Base-by-base conservation (phyloP, 1,284 basidiomycete species). In the Dichomitus squalens region DNA sequence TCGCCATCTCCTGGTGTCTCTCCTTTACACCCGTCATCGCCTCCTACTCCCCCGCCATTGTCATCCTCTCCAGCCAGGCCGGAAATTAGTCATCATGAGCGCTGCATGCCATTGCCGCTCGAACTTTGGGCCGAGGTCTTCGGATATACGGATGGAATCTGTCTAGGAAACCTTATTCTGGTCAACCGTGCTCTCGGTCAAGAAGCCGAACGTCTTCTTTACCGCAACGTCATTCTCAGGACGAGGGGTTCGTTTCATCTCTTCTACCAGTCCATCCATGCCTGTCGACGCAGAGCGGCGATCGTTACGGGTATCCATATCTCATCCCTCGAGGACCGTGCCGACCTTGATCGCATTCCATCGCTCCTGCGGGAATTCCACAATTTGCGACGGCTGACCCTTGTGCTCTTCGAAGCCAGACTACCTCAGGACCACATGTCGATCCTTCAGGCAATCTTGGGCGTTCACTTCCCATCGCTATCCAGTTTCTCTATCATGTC, bases 51-150 rank as follows among this genome's bases (percentile, higher is more conserved):
- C n/a, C n/a, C n/a, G n/a, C 40, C 25, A 5, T 14, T 23, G 12
- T 14, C 40, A 25, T 14, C 40, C n/a, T n/a, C n/a, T 41, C 21
- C 21, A 12, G 40, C 21, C 3, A 4, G 21, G 5, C 12, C 11
- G 2, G 3, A 25, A 41, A 5, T 16, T 7, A 14, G 7, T 16
- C 18, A 6, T 3, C 6, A 44, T 8, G 25, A 29, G 25, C 7
- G 7, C 3, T 6, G n/a, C 14, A 8, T 16, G 3, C 14, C 21
- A 18, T 8, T 44, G 5, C 41, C 53, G 6, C 39, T 52, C n/a
- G 57, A 54, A n/a, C 29, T 58, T 11, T 54, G 52, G 57, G n/a
- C 39, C 25, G 49, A 51, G 4, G 29, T 58, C 34, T 18, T 53
- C 20, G 21, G 35, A n/a, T 43, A 51, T 20, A 18, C 47, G 1